These are phyloP conservation scores for Stramenopiles sp. DNA, from an alignment of 352 stramenopile genomes.

Conservation along the genomic window DNA sequence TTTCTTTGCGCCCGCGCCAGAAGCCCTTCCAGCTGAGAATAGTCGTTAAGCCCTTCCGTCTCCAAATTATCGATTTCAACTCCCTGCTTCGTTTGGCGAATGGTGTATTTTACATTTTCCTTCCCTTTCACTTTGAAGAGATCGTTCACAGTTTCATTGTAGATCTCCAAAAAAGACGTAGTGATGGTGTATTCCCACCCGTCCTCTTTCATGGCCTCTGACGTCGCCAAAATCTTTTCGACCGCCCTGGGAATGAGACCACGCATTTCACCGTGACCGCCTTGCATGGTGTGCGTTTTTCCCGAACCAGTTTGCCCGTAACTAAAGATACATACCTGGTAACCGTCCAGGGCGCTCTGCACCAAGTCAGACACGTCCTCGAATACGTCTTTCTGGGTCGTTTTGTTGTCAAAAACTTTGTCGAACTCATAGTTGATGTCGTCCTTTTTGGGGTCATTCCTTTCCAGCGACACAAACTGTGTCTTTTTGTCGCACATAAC, in stretches of 20 bases:
- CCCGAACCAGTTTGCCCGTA: slow-evolving; percentile 91
- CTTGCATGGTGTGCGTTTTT: slow-evolving; percentile 86
- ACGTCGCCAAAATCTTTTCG: slow-evolving; percentile 46
- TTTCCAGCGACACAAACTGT: background rate
- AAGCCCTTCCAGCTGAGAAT: slow-evolving; percentile 27
- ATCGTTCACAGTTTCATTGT: slow-evolving; percentile 98
- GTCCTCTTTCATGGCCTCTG: slow-evolving; percentile 39
- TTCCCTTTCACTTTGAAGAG: slow-evolving; percentile 42
- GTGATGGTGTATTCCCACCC: slow-evolving; percentile 86
- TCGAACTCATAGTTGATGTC: background rate
- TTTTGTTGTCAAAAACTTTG: slow-evolving; percentile 12
- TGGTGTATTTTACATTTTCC: slow-evolving; percentile 43
- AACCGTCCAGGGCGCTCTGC: slow-evolving; percentile 83
- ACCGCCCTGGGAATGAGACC: slow-evolving; percentile 26
- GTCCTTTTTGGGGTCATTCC: background rate
- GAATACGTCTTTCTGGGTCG: slow-evolving; percentile 8
- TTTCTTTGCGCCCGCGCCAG: slow-evolving; percentile 20
- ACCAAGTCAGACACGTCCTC: slow-evolving; percentile 61
- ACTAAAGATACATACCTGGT: slow-evolving; percentile 94
- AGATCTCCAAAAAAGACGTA: slow-evolving; percentile 98
- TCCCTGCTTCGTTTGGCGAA: slow-evolving; percentile 48
- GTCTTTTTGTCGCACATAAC: slow-evolving; percentile 5
- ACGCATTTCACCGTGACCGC: slow-evolving; percentile 15
- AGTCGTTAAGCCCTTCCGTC: slow-evolving; percentile 20
- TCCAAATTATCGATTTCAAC: slow-evolving; percentile 20